These are phyloP conservation scores for Gloeopeniophorella convolvens DNA, from an alignment of 768 basidiomycete species.

Conservation along the genomic window DNA sequence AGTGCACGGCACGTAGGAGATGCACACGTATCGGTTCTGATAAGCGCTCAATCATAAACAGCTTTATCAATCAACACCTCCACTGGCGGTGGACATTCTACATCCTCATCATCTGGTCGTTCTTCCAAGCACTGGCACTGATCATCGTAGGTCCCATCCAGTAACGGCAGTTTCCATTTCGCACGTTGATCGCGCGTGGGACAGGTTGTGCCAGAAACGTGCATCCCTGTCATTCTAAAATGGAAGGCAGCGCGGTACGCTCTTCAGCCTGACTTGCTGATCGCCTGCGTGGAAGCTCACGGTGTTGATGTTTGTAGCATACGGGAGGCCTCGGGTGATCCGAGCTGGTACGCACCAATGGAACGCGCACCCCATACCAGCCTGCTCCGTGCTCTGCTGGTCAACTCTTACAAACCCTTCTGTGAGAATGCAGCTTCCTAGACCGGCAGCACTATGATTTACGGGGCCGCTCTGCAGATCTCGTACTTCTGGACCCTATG, in stretches of 20 bases:
- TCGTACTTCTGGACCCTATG: slow-evolving; percentile 67
- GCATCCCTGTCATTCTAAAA: slow-evolving; percentile 51
- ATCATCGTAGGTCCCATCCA: slow-evolving; percentile 37
- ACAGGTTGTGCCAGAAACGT: slow-evolving; percentile 70
- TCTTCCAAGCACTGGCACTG: slow-evolving; percentile 44
- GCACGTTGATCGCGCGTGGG: not conserved
- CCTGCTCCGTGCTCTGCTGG: slow-evolving; percentile 40
- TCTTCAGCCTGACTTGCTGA: not conserved
- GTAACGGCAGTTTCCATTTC: no score
- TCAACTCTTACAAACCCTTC: slow-evolving; percentile 68
- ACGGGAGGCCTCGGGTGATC: slow-evolving; percentile 49
- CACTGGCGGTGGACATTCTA: slow-evolving; percentile 79
- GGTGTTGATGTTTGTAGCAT: slow-evolving; percentile 31
- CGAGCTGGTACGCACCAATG: slow-evolving; percentile 49
- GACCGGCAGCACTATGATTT: no score
- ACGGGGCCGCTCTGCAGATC: slow-evolving; percentile 37
- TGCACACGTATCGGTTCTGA: not conserved
- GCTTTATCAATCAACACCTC: slow-evolving; percentile 34
- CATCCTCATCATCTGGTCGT: slow-evolving; percentile 63
- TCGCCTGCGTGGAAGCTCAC: not conserved
- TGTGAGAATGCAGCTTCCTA: slow-evolving; percentile 38
- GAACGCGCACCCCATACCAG: slow-evolving; percentile 41
- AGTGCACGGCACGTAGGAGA: slow-evolving; percentile 26
- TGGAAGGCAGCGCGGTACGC: slow-evolving; percentile 49
- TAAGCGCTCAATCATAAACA: not conserved